Evolutionary conservation across 257 asterid species (phyloP), one percentile per base, ranked within the genome.

Genomic region (Solanum corneliomulleri): DNA sequence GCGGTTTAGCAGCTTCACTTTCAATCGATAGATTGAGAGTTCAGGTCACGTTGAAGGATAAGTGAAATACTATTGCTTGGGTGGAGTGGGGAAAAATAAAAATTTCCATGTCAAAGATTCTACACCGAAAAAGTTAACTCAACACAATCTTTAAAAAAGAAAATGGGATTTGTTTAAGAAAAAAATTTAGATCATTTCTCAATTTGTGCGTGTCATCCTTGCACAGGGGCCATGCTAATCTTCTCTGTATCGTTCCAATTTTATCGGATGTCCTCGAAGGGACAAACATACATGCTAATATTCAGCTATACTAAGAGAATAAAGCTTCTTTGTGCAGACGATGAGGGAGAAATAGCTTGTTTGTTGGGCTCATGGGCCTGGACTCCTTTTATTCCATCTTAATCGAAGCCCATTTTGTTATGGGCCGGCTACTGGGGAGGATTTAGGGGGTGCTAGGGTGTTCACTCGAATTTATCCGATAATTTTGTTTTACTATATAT

Each of bases 201-300:
- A 78, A 87, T 87, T 91, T 91, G 89, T 89, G 89, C 88, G 88
- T 88, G 92, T 91, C 92, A 91, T 90, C 90, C 90, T 91, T 89
- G 91, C 86, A 83, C 90, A 91, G 88, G 39, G 39, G 39, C 39
- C 39, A 35, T 35, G 39, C 39, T 35, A 35, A 35, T 35, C 39
- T 35, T 35, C 39, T 35, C 39, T 35, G 39, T 35, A 35, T 35
- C 39, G 7, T 35, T 35, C 7, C 39, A 35, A 35, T 35, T 35
- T 35, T 35, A 35, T 35, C 39, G 7, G 87, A 89, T 89, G 90
- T 90, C 88, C 89, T 88, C 89, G 66, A 89, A 91, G 90, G 90
- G 90, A 90, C 90, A 0, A 72, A 5, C 35, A 2, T 0, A 0
- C 4, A 1, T 9, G 6, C 4, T 3, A 71, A 4, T 20, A 11